These are phyloP conservation scores for Hyaloscypha hepaticicola DNA, from an alignment of 495 filamentous ascomycete genomes.

Conservation along the genomic window DNA sequence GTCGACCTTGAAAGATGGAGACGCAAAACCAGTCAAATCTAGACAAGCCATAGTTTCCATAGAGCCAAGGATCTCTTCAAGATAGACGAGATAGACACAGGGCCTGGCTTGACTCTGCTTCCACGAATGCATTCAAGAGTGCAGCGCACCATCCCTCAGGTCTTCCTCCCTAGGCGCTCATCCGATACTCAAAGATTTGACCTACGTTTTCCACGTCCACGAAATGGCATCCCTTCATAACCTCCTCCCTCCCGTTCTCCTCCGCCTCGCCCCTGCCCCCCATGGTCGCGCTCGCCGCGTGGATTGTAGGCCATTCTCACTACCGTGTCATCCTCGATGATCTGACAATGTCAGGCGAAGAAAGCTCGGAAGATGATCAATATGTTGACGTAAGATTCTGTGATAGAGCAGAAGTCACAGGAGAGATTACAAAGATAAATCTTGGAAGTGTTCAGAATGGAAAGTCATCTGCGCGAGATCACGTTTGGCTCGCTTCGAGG, in stretches of 20 bases:
- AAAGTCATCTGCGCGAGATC: conserved; percentile 21
- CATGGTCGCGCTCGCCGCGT: conserved; percentile 33
- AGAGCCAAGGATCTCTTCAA: neutral
- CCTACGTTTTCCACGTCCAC: conserved; percentile 47
- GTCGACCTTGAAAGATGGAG: neutral
- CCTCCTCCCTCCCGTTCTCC: conserved; percentile 36
- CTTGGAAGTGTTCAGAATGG: neutral
- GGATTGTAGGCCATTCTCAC: conserved; percentile 33
- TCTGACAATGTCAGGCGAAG: neutral
- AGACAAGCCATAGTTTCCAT: neutral
- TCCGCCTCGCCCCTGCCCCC: conserved; percentile 19
- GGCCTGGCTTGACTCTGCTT: neutral
- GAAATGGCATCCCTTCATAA: conserved; percentile 40
- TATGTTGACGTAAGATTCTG: conserved; percentile 4
- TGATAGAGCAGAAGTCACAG: neutral
- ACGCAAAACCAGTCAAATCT: neutral
- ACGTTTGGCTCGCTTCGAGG: conserved; percentile 14
- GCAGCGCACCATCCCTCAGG: too few relatives aligned
- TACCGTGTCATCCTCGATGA: conserved; percentile 26
- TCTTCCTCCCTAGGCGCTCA: neutral
- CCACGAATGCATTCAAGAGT: too few relatives aligned
- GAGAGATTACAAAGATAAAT: neutral
- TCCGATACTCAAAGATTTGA: conserved; percentile 9
- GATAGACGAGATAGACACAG: neutral
- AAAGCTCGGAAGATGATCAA: neutral